Evolutionary conservation across 2,329 filamentous ascomycete genomes (phyloP).

Genomic region (Hyphodiscus sp.): DNA sequence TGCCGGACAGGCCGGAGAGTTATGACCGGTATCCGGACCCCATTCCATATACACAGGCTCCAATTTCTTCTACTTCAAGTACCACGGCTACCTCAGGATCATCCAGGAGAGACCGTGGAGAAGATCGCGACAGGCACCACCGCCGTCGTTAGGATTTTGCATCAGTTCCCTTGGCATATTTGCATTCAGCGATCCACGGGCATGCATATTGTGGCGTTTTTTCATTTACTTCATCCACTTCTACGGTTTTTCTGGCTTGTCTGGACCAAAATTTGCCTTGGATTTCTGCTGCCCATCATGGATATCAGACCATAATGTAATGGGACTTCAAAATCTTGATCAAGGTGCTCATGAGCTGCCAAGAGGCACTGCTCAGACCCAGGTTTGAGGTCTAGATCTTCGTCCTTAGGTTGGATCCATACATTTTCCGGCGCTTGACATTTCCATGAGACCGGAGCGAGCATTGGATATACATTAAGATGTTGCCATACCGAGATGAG

Average conservation of each 20-base stretch:
- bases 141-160: constrained; percentile 16
- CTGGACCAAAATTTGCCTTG: constrained; percentile 16
- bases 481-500: constrained; percentile 10
- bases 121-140: constrained; percentile 22
- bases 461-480: constrained; percentile 16
- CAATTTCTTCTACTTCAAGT: constrained; percentile 17
- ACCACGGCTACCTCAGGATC: constrained; percentile 21
- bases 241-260: constrained; percentile 17
- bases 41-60: constrained; percentile 18
- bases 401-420: constrained; percentile 13
- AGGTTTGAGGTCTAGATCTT: constrained; percentile 17
- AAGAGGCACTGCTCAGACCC: constrained; percentile 13
- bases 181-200: constrained; percentile 14
- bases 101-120: constrained; percentile 23
- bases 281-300: constrained; percentile 15
- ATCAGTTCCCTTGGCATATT: constrained; percentile 15
- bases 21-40: constrained; percentile 23
- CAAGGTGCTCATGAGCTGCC: constrained; percentile 15
- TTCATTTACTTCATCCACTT: constrained; percentile 18
- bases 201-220: constrained; percentile 25
- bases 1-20: constrained; percentile 11
- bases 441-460: constrained; percentile 13
- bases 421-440: constrained; percentile 13
- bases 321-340: constrained; percentile 16
- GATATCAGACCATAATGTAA: constrained; percentile 20